phyloP scores from a whole-genome alignment of 805 yeast species.

The Candida broadrunensis region DNA sequence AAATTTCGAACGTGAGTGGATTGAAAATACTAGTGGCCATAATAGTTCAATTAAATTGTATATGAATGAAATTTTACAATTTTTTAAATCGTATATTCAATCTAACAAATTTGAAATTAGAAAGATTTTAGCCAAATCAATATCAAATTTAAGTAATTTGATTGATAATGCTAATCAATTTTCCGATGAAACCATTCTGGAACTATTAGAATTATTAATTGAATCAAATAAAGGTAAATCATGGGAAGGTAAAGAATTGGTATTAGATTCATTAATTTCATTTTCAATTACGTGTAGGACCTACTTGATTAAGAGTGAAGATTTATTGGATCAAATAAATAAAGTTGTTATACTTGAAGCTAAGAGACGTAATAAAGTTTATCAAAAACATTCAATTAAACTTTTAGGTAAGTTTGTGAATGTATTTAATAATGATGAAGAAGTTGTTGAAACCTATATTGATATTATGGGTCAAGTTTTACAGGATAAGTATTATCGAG shows the following conservation, averaged over 20 bases:
- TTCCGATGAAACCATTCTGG: constrained; percentile 13
- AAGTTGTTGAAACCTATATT: constrained; percentile 35
- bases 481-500: constrained; percentile 36
- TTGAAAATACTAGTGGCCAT: constrained; percentile 74
- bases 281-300: constrained; percentile 46
- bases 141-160: constrained; percentile 55
- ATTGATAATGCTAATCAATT: constrained; percentile 29
- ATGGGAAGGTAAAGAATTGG: constrained; percentile 83
- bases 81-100: constrained; percentile 47
- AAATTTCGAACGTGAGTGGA: constrained; percentile 67
- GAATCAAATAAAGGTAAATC: constrained; percentile 72
- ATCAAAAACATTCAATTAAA: constrained; percentile 55
- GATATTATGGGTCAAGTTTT: constrained; percentile 30
- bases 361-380: constrained; percentile 60
- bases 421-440: constrained; percentile 27
- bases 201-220: constrained; percentile 52
- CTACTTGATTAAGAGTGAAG: constrained; percentile 23
- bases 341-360: constrained; percentile 57
- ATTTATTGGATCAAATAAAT: constrained; percentile 34
- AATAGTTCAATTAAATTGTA: constrained; percentile 67
- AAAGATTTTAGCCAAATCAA: constrained; percentile 65
- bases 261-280: constrained; percentile 67
- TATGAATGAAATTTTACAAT: constrained; percentile 58
- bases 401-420: constrained; percentile 50
- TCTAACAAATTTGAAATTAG: constrained; percentile 64